phyloP scores from a whole-genome alignment of 1,284 basidiomycete species.

The Austroboletus novae-zelandiae region DNA sequence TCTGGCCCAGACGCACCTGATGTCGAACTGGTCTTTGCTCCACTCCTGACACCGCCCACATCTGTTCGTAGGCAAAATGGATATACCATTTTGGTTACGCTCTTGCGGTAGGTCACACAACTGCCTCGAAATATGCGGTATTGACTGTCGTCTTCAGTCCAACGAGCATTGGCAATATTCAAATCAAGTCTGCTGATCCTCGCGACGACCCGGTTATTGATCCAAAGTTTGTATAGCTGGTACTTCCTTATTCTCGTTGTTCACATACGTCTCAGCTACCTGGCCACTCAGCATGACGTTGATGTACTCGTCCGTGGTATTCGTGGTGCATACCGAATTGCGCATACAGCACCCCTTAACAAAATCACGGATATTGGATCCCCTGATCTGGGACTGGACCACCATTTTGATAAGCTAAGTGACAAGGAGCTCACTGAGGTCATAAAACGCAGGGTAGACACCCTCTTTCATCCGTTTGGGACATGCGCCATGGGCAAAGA shows the following conservation, averaged over 20 bases:
- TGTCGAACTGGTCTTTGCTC: constrained; percentile 55
- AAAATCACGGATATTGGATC: constrained; percentile 44
- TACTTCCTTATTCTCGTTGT: not conserved
- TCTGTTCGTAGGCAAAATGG: constrained; percentile 12
- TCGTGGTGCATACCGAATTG: constrained; percentile 48
- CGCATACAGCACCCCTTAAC: constrained; percentile 48
- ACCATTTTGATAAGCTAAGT: constrained; percentile 37
- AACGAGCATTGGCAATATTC: constrained; percentile 41
- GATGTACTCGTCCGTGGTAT: constrained; percentile 53
- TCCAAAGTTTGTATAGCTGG: constrained; percentile 35
- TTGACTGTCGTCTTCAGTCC: constrained; percentile 33
- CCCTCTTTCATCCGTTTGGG: constrained; percentile 56
- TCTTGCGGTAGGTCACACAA: constrained; percentile 23
- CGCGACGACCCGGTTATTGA: constrained; percentile 44
- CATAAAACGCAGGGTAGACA: constrained; percentile 50
- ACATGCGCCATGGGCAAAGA: constrained; percentile 56
- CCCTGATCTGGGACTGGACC: constrained; percentile 42
- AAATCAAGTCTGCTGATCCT: constrained; percentile 40
- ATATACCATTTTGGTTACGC: constrained; percentile 15
- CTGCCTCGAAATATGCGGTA: not conserved
- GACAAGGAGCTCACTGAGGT: constrained; percentile 44
- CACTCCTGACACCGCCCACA: constrained; percentile 29
- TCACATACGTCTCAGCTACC: constrained; percentile 42
- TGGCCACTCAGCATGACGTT: constrained; percentile 54
- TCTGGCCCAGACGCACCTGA: constrained; percentile 58